Percentiles rank a stretch among this genome's conserved stretches.
Evolutionary conservation across 2,329 filamentous ascomycete species (phyloP).

Genomic region (Teratosphaeriaceae sp.): DNA sequence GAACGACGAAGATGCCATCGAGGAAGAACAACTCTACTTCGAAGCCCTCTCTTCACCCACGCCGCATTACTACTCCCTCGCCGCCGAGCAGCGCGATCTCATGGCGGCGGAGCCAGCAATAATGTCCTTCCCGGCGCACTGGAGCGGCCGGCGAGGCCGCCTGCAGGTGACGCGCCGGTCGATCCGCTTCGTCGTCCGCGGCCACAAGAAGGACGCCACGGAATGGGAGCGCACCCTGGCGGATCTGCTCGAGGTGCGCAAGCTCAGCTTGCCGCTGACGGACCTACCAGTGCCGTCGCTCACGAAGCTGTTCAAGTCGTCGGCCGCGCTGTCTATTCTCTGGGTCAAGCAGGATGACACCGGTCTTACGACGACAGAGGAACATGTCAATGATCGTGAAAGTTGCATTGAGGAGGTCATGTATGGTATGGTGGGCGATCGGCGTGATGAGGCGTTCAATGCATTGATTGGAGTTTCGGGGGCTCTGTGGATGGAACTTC

Average conservation of each 20-base stretch:
- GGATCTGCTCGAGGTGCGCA: slow-evolving; percentile 7
- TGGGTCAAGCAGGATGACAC: not conserved
- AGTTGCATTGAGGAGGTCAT: slow-evolving; percentile 3
- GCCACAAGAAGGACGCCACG: not conserved
- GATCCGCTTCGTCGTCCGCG: slow-evolving; percentile 3
- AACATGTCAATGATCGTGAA: slow-evolving; percentile 1
- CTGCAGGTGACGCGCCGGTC: slow-evolving; percentile 4
- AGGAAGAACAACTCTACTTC: slow-evolving; percentile 7
- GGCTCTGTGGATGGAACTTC: slow-evolving; percentile 7
- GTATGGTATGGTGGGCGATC: slow-evolving; percentile 5
- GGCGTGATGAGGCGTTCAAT: slow-evolving; percentile 8
- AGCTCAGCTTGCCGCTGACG: not conserved
- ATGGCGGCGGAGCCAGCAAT: not conserved
- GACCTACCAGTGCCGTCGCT: not conserved
- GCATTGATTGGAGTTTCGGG: slow-evolving; percentile 6
- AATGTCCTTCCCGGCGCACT: slow-evolving; percentile 4
- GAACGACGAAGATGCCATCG: not conserved
- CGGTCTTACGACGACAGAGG: slow-evolving; percentile 2
- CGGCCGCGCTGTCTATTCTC: slow-evolving; percentile 4
- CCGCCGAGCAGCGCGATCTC: not conserved
- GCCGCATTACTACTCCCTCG: not conserved
- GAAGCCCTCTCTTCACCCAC: slow-evolving; percentile 4
- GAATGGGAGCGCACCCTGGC: slow-evolving; percentile 5
- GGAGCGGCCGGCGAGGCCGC: slow-evolving; percentile 7
- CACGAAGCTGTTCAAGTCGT: not conserved